A percentile compares a stretch with the other conserved stretches of the same genome.
Evolutionary conservation across 2,329 filamentous ascomycete genomes (phyloP).

Genomic region (Penicillium thymicola): DNA sequence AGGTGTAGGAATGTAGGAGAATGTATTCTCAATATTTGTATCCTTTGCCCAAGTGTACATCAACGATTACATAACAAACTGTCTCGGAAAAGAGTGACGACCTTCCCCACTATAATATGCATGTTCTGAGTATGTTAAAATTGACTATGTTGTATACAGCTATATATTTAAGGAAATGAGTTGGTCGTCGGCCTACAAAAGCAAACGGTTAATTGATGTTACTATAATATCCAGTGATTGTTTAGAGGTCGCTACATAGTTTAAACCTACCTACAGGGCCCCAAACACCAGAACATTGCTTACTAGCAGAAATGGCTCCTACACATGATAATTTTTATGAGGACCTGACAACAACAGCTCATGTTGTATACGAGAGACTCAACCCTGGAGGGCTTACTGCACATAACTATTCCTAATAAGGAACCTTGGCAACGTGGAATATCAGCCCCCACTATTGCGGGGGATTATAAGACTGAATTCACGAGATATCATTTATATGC

Average conservation of each 20-base stretch:
- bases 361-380: neutral
- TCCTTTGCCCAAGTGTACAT: too few relatives aligned
- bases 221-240: too few relatives aligned
- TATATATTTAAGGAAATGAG: too few relatives aligned
- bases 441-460: neutral
- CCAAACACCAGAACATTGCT: neutral
- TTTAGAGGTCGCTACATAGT: neutral
- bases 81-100: too few relatives aligned
- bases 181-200: too few relatives aligned
- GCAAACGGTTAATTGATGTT: too few relatives aligned
- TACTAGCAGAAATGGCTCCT: neutral
- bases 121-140: too few relatives aligned
- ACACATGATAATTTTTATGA: neutral
- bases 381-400: neutral
- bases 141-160: too few relatives aligned
- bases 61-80: too few relatives aligned
- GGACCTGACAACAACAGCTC: neutral
- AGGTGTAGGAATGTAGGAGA: too few relatives aligned
- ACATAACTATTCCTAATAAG: neutral
- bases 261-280: neutral
- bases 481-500: neutral
- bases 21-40: too few relatives aligned
- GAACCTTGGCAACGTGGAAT: neutral
- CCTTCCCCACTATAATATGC: too few relatives aligned
- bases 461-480: neutral